These are phyloP conservation scores for Aspergillus ostianus DNA, from an alignment of 495 filamentous ascomycete species.

Conservation along the genomic window DNA sequence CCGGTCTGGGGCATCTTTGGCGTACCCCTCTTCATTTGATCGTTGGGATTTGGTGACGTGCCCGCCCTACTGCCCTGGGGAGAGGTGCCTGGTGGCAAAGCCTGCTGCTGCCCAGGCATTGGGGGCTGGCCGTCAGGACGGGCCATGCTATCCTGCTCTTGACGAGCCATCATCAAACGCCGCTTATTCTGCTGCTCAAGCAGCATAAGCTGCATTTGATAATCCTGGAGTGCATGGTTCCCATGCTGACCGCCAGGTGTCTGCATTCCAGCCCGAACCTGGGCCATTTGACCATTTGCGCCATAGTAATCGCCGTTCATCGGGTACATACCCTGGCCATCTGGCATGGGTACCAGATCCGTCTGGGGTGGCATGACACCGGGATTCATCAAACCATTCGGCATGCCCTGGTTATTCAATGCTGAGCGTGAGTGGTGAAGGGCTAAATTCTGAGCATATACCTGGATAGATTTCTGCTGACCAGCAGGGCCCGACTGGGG, in stretches of 20 bases:
- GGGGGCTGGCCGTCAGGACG: constrained; percentile 58
- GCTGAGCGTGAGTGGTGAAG: constrained; percentile 67
- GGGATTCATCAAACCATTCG: constrained; percentile 60
- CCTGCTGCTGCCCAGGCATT: constrained; percentile 54
- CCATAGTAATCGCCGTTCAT: constrained; percentile 65
- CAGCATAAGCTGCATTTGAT: constrained; percentile 99
- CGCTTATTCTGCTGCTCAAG: constrained; percentile 99
- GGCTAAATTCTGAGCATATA: constrained; percentile 80
- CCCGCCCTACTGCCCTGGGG: constrained; percentile 78
- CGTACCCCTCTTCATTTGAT: constrained; percentile 84
- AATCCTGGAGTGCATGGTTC: constrained; percentile 95
- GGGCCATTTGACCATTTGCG: constrained; percentile 56
- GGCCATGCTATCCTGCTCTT: constrained; percentile 83
- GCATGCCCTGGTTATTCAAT: constrained; percentile 68
- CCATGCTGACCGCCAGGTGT: constrained; percentile 59
- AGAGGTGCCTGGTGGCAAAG: constrained; percentile 66
- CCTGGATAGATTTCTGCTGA: constrained; percentile 78
- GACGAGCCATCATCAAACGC: constrained; percentile 91
- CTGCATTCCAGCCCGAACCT: constrained; percentile 49
- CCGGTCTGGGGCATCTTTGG: constrained; percentile 81
- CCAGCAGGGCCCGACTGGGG: constrained; percentile 53
- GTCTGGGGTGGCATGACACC: constrained; percentile 64
- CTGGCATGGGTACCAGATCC: constrained; percentile 77
- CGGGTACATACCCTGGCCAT: constrained; percentile 55
- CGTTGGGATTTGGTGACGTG: constrained; percentile 83